Evolutionary conservation across 1,284 basidiomycete genomes (phyloP).

Genomic region (Microbotryum intermedium): DNA sequence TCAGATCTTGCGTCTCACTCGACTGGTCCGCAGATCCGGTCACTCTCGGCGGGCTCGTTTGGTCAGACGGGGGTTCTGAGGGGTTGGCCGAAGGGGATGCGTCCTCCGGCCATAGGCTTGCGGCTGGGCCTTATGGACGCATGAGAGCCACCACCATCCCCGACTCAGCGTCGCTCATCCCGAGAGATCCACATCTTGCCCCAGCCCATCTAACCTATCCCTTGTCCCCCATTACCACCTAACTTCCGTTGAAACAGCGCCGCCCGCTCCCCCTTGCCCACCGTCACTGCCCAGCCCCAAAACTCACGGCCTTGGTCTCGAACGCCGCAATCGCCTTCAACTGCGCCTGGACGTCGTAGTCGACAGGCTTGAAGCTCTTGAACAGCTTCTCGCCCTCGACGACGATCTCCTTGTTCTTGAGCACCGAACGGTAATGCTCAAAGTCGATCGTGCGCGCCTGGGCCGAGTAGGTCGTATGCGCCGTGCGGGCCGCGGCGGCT

Average conservation of each 20-base stretch:
- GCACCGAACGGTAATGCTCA: slow-evolving; percentile 75
- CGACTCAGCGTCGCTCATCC: too few species aligned
- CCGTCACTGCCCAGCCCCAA: neutral
- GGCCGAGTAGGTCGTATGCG: slow-evolving; percentile 21
- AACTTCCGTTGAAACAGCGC: too few species aligned
- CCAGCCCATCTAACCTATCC: too few species aligned
- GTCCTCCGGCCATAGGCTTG: neutral
- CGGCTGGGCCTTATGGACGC: too few species aligned
- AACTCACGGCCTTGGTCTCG: slow-evolving; percentile 86
- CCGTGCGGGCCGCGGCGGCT: slow-evolving; percentile 61
- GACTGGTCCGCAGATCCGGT: neutral
- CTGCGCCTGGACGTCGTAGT: slow-evolving; percentile 88
- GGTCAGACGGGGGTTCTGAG: too few species aligned
- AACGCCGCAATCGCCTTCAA: slow-evolving; percentile 95
- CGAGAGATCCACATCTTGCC: too few species aligned
- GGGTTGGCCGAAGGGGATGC: too few species aligned
- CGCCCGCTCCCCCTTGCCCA: neutral
- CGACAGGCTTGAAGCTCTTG: slow-evolving; percentile 84
- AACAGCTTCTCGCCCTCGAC: slow-evolving; percentile 87
- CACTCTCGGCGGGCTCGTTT: neutral
- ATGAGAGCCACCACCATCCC: too few species aligned
- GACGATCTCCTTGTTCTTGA: slow-evolving; percentile 89
- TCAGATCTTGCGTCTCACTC: neutral
- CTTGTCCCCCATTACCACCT: too few species aligned
- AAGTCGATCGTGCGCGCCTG: slow-evolving; percentile 53